Evolutionary conservation across 768 basidiomycete species (phyloP).

Genomic region (Dentipellis fragilis): DNA sequence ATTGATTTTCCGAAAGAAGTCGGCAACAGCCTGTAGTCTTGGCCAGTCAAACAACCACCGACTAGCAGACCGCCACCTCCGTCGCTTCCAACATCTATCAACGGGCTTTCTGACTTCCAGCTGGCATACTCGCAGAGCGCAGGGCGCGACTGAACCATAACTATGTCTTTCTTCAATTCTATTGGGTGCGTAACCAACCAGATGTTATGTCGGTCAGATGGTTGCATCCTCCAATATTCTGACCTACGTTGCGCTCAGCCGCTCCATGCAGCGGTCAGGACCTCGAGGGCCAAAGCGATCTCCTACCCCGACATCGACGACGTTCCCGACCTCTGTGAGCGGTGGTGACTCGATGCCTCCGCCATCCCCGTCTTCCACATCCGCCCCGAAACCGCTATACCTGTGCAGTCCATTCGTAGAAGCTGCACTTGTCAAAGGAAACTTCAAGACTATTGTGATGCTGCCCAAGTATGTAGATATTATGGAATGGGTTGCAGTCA

Average conservation of each 20-base stretch:
- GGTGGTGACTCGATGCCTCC: slow-evolving; percentile 26
- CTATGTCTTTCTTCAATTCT: slow-evolving; percentile 79
- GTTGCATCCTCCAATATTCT: background rate
- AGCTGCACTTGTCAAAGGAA: slow-evolving; percentile 92
- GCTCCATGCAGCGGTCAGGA: slow-evolving; percentile 59
- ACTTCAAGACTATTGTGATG: slow-evolving; percentile 97
- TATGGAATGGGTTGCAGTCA: slow-evolving; percentile 96
- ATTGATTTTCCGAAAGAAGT: background rate
- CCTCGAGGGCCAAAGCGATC: slow-evolving; percentile 65
- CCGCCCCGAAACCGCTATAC: slow-evolving; percentile 61
- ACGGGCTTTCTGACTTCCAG: too few relatives aligned
- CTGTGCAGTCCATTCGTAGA: slow-evolving; percentile 93
- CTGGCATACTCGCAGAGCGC: too few relatives aligned
- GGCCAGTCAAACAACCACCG: too few relatives aligned
- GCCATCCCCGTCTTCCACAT: slow-evolving; percentile 30
- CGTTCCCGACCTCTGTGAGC: slow-evolving; percentile 29
- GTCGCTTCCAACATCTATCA: too few relatives aligned
- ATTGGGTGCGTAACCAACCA: slow-evolving; percentile 44
- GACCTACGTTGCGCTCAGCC: slow-evolving; percentile 27
- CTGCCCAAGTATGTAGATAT: slow-evolving; percentile 92
- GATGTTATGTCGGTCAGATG: background rate
- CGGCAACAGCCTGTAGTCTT: background rate
- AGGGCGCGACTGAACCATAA: background rate
- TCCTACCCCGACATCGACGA: slow-evolving; percentile 63
- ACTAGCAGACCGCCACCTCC: too few relatives aligned